Percentiles rank a stretch among this genome's conserved stretches.
These are phyloP conservation scores for Macrophomina tecta DNA, from an alignment of 2,329 filamentous ascomycete genomes.

Conservation along the genomic window DNA sequence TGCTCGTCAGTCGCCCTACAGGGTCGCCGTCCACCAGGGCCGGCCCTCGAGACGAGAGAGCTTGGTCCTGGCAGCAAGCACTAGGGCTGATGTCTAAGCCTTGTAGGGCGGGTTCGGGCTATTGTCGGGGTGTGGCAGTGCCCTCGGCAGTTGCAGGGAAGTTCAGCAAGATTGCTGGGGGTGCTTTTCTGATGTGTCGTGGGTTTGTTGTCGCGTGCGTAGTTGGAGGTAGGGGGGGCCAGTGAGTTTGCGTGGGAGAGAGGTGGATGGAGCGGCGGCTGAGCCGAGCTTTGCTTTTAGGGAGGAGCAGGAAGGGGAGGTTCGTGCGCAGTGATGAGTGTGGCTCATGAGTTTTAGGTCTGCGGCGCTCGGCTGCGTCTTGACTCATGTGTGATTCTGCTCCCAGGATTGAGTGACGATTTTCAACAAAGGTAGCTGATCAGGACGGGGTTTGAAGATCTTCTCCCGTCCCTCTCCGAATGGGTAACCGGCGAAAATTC, in stretches of 20 bases:
- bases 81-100: neutral
- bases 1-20: no score
- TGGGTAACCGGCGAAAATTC: no score
- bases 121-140: neutral
- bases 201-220: no score
- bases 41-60: neutral
- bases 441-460: neutral
- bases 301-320: neutral
- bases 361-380: constrained; percentile 2
- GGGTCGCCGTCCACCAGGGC: no score
- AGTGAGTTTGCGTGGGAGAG: neutral
- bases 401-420: neutral
- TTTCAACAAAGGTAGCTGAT: neutral
- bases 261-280: neutral
- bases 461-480: neutral
- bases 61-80: neutral
- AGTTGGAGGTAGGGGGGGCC: no score
- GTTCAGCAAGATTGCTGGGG: no score
- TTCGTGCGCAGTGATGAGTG: neutral
- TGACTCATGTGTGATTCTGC: neutral
- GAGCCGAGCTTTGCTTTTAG: constrained; percentile 3
- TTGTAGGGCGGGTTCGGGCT: neutral
- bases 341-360: constrained; percentile 15
- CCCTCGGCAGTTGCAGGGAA: neutral
- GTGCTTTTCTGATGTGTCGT: no score